Base-by-base conservation (phyloP, 371 early-diverging fungal genomes). In the Coemansia sp. region DNA sequence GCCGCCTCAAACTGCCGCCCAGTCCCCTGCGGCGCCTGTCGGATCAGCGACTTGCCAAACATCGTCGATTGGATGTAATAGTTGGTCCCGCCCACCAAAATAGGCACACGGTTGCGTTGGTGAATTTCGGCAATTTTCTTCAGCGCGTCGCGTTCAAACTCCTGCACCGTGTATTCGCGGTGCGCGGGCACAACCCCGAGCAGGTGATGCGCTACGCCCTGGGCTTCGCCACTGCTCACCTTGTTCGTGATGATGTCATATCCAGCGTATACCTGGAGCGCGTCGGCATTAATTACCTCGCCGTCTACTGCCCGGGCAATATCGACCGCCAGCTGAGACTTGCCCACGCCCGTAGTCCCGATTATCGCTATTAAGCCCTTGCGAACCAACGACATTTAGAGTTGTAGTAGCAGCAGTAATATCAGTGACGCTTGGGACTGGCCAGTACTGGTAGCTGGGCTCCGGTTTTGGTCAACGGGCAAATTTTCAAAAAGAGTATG, bases 11-110 rank as follows among this genome's bases (percentile, higher is more conserved):
- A 65, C 36, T 38, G 41, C 11, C 31, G 50, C 16, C 11, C 2
- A 14, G 14, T 8, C 1, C 52, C 52, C 10, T 13, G 20, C 20
- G 32, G 34, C 2, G 41, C 5, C 54, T 75, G 56, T 30, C 72
- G 76, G n/a, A 88, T 74, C n/a, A 90, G 74, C 0, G 86, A 83
- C 49, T 88, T 85, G 32, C 85, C 79, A 88, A 91, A 98, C 26
- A 98, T 78, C 2, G 93, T 66, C 0, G 91, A 87, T 66, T 98
- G 95, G 30, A 97, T 83, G 72, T 98, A 98, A 70, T 98, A 98
- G 68, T 95, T 88, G 0, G 98, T 98, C 35, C 98, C 98, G 36
- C 98, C 98, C 0, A 95, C 97, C 10, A 98, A 79, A 4, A 98
- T 88, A 0, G 98, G 94, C 13, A 91, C 59, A 40, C 84, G 81